phyloP scores from a whole-genome alignment of 2,329 filamentous ascomycete species.

The Phialophora tarda region DNA sequence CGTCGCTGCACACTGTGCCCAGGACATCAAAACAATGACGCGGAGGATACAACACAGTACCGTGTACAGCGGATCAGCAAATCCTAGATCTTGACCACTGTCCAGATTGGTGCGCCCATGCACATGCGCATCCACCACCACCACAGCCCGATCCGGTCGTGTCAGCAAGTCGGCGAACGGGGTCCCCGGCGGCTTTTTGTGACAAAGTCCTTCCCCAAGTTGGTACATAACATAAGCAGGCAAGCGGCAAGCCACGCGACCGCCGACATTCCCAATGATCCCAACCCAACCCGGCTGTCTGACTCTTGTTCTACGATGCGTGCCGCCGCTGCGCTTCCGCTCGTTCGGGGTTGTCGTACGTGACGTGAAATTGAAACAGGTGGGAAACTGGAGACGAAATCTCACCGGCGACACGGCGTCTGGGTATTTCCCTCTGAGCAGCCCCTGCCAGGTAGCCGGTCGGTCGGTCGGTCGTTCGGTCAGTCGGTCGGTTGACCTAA shows the following conservation, averaged over 20 bases:
- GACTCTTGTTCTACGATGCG: neutral
- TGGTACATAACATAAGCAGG: neutral
- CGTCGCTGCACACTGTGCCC: no score
- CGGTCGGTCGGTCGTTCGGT: neutral
- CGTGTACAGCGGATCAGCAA: neutral
- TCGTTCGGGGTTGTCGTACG: neutral
- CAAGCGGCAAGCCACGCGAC: neutral
- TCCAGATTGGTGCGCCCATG: neutral
- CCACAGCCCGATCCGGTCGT: neutral
- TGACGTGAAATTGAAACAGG: neutral
- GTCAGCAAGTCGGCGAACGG: slow-evolving; percentile 12
- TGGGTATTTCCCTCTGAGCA: neutral
- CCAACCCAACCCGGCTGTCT: neutral
- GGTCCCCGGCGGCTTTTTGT: neutral
- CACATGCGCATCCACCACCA: neutral
- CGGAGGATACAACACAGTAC: no score
- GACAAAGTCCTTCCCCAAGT: neutral
- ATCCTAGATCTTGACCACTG: neutral
- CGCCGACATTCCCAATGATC: no score
- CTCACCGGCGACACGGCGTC: slow-evolving; percentile 3
- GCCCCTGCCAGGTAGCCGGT: neutral
- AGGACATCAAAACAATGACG: no score
- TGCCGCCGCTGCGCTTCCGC: neutral
- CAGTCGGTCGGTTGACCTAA: neutral
- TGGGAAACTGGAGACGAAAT: neutral